Percentiles rank a stretch among this genome's conserved stretches.
phyloP scores from a whole-genome alignment of 148 eudicot species.

The Vaccinium macrocarpon region DNA sequence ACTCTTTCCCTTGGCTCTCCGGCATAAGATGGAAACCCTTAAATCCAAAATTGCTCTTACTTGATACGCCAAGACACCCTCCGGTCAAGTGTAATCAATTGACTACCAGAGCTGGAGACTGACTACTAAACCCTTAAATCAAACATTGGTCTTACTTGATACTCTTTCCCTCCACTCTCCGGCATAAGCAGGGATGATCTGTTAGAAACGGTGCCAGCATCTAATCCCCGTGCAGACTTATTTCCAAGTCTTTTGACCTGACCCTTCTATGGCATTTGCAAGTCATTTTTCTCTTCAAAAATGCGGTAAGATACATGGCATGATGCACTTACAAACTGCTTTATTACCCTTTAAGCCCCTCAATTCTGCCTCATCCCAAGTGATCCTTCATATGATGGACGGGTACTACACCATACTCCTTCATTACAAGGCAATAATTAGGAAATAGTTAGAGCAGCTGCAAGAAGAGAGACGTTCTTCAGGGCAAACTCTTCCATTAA shows the following conservation, averaged over 20 bases:
- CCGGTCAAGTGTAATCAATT: no score
- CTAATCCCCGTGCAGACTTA: not conserved
- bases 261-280: not conserved
- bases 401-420: not conserved
- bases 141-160: no score
- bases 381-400: not conserved
- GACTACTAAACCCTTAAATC: no score
- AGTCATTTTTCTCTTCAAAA: not conserved
- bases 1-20: not conserved
- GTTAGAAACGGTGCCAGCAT: not conserved
- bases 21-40: not conserved
- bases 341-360: not conserved
- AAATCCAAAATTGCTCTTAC: not conserved
- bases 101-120: no score
- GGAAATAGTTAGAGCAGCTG: not conserved
- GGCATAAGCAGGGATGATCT: not conserved
- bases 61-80: not conserved
- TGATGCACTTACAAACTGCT: not conserved
- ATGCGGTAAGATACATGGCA: not conserved
- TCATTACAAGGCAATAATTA: not conserved
- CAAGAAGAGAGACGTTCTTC: not conserved
- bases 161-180: no score
- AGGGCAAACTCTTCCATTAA: not conserved
- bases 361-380: not conserved
- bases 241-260: not conserved